phyloP scores from a whole-genome alignment of 2,329 filamentous ascomycete genomes.

The Nigrospora oryzae region DNA sequence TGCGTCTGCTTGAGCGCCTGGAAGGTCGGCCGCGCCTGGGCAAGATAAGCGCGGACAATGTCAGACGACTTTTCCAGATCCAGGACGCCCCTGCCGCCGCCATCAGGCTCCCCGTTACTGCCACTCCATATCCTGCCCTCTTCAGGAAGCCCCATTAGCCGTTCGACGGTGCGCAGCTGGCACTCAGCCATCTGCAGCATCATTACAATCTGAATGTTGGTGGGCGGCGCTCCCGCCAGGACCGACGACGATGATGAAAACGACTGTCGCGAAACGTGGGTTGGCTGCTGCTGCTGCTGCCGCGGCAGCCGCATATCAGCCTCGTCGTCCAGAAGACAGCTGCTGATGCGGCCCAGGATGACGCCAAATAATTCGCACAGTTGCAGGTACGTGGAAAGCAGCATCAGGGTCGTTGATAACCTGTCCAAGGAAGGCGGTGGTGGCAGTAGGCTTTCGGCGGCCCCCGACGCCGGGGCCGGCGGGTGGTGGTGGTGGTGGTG shows the following conservation, averaged over 20 bases:
- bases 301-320: too few species aligned
- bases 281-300: too few species aligned
- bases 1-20: background rate
- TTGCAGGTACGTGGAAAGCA: background rate
- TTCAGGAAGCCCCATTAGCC: background rate
- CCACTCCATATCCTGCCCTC: background rate
- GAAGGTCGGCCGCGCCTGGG: background rate
- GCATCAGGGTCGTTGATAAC: background rate
- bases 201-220: background rate
- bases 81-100: background rate
- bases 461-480: background rate
- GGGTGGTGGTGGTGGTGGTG: background rate
- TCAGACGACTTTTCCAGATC: background rate
- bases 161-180: background rate
- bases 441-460: background rate
- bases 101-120: background rate
- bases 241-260: too few species aligned
- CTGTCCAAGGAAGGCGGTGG: background rate
- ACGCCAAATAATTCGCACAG: background rate
- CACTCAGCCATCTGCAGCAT: background rate
- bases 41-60: background rate
- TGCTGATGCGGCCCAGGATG: background rate
- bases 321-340: too few species aligned
- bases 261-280: too few species aligned
- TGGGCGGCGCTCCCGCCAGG: too few species aligned